Evolutionary conservation across 768 basidiomycete genomes (phyloP), one percentile per base, ranked within the genome.

Genomic region (Boletus bicolor): DNA sequence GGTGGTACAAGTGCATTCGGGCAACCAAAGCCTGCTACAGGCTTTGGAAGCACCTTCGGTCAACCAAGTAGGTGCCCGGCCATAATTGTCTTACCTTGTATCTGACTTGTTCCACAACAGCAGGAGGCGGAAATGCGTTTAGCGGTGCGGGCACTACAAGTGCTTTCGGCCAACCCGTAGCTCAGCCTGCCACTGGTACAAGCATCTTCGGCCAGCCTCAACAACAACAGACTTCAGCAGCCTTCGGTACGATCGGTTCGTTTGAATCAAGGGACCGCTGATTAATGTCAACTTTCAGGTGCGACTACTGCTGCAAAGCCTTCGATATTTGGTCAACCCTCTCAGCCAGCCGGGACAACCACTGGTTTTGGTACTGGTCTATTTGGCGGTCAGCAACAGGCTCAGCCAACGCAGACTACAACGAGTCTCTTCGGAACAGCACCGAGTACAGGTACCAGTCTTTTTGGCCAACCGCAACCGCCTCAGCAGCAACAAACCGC

Each of bases 291-390:
- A 15, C 24, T 35, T 32, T 24, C 37, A 76, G 76, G 75, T 55
- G 54, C 58, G 8, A 64, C 67, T 39, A 68, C 69, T 53, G 63
- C 75, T 21, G 56, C 72, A 19, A 82, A 83, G 54, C 74, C 82
- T 6, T 72, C 73, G 15, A 64, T 82, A 26, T 84, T 85, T 53
- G 81, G 82, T 49, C 77, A 75, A 44, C 60, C 79, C 11, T 60
- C 66, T 43, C 79, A 83, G 55, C 74, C 79, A 35, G 56, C 69
- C 4, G 63, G 63, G 10, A 57, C 75, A 26, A 60, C 72, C 32
- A 68, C 72, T 19, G 69, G 70, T 24, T 78, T 77, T 52, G 75
- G 77, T 1, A 38, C 56, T n/a, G 53, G 68, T 37, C 15, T 71
- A 38, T 71, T 59, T 48, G 62, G 62, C 49, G 64, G 60, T 49